phyloP scores from a whole-genome alignment of 2,329 filamentous ascomycete genomes.

The Phoma sp. region DNA sequence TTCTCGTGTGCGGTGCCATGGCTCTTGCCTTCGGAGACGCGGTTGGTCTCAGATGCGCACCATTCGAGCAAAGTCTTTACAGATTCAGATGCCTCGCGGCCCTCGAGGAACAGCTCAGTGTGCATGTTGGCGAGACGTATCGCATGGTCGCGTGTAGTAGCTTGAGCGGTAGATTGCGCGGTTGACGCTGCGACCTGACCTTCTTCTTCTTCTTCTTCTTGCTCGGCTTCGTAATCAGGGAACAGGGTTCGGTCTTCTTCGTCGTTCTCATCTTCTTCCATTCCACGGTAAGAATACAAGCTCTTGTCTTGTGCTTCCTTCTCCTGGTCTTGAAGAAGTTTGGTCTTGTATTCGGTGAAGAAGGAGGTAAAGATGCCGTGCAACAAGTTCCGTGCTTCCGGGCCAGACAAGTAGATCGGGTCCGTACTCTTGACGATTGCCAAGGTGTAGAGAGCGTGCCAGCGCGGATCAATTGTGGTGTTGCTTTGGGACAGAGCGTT shows the following conservation, averaged over 20 bases:
- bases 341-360: constrained; percentile 80
- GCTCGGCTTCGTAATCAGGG: constrained; percentile 72
- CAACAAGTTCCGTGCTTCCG: constrained; percentile 53
- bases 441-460: constrained; percentile 44
- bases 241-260: constrained; percentile 85
- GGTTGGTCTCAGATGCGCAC: constrained; percentile 38
- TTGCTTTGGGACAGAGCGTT: constrained; percentile 26
- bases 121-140: constrained; percentile 45
- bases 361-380: constrained; percentile 73
- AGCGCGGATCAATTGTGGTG: constrained; percentile 41
- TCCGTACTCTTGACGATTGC: constrained; percentile 36
- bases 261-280: constrained; percentile 76
- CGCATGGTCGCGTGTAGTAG: constrained; percentile 41
- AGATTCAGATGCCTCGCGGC: constrained; percentile 26
- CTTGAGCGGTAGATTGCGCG: constrained; percentile 9
- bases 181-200: constrained; percentile 32
- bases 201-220: constrained; percentile 29
- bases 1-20: constrained; percentile 47
- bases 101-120: constrained; percentile 38
- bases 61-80: constrained; percentile 40
- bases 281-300: constrained; percentile 83
- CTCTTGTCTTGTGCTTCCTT: constrained; percentile 75
- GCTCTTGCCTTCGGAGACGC: constrained; percentile 32
- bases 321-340: constrained; percentile 76
- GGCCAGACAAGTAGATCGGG: constrained; percentile 14